Evolutionary conservation across 768 basidiomycete genomes (phyloP).

Genomic region (Nidula microcarpa): DNA sequence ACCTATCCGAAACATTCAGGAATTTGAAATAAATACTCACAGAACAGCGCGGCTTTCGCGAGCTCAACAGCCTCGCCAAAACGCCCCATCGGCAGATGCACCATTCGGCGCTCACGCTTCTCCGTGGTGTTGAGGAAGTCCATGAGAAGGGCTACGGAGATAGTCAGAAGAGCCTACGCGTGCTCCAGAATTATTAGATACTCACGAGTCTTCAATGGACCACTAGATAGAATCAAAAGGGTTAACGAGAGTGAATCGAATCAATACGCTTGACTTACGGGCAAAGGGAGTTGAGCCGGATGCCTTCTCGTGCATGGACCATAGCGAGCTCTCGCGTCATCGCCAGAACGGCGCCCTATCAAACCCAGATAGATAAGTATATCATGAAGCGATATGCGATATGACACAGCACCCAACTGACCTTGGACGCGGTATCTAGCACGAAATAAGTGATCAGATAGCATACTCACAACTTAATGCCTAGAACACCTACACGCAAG

Average conservation of each 20-base stretch:
- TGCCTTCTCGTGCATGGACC: constrained; percentile 97
- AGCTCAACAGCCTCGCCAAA: constrained; percentile 97
- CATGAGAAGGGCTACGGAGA: constrained; percentile 82
- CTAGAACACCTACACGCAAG: constrained; percentile 72
- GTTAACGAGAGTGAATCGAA: constrained; percentile 1
- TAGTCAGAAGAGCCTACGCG: too few species aligned
- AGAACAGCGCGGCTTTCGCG: constrained; percentile 89
- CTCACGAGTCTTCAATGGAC: constrained; percentile 93
- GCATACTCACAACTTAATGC: not conserved
- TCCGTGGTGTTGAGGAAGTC: constrained; percentile 96
- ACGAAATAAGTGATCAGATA: constrained; percentile 8
- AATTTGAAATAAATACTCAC: constrained; percentile 44
- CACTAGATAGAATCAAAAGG: constrained; percentile 40
- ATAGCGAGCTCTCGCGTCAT: constrained; percentile 98
- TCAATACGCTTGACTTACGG: constrained; percentile 57
- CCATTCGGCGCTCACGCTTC: constrained; percentile 87
- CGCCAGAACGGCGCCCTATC: constrained; percentile 90
- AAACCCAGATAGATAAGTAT: constrained; percentile 1
- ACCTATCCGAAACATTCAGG: too few species aligned
- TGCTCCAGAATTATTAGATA: not conserved
- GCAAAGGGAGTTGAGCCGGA: constrained; percentile 93
- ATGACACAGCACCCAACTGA: constrained; percentile 13
- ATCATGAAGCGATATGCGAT: not conserved
- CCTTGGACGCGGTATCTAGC: constrained; percentile 92
- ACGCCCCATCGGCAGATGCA: constrained; percentile 93